A percentile compares a stretch with the other conserved stretches of the same genome.
These are phyloP conservation scores for Colletotrichum sp. DNA, from an alignment of 2,329 filamentous ascomycete species.

Conservation along the genomic window DNA sequence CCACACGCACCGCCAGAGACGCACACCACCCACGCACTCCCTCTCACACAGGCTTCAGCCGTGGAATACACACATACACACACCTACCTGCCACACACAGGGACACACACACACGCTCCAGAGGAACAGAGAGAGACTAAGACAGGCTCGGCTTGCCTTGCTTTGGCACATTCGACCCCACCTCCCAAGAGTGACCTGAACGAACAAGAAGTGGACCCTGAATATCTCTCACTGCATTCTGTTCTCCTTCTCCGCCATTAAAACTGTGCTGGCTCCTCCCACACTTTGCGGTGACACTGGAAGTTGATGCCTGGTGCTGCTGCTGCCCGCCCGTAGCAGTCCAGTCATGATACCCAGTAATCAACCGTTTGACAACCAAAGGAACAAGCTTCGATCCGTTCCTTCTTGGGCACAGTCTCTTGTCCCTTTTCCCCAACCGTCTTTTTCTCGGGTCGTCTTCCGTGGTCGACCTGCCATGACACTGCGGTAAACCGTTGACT, in stretches of 20 bases:
- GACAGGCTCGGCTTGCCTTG: constrained; percentile 9
- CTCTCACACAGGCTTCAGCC: neutral
- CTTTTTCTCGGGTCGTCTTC: neutral
- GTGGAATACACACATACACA: neutral
- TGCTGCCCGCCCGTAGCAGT: neutral
- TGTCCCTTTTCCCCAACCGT: neutral
- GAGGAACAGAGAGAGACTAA: neutral
- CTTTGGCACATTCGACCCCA: constrained; percentile 17
- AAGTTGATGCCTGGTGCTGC: constrained; percentile 6
- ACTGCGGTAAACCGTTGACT: neutral
- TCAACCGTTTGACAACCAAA: constrained; percentile 3
- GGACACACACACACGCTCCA: neutral
- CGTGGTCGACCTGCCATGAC: neutral
- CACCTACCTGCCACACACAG: neutral
- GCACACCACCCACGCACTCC: neutral
- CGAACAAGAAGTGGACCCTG: constrained; percentile 18
- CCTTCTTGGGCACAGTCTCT: neutral
- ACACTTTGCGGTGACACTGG: neutral
- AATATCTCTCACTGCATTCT: constrained; percentile 15
- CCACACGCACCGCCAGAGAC: constrained; percentile 1
- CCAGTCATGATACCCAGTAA: constrained; percentile 16
- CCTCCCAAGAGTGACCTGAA: neutral
- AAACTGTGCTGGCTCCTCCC: constrained; percentile 16
- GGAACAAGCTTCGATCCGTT: neutral
- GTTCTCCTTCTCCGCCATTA: constrained; percentile 17